Evolutionary conservation across 441 rosid genomes (phyloP), one percentile per base, ranked within the genome.

Genomic region (Bocquillonia castaneifolia): DNA sequence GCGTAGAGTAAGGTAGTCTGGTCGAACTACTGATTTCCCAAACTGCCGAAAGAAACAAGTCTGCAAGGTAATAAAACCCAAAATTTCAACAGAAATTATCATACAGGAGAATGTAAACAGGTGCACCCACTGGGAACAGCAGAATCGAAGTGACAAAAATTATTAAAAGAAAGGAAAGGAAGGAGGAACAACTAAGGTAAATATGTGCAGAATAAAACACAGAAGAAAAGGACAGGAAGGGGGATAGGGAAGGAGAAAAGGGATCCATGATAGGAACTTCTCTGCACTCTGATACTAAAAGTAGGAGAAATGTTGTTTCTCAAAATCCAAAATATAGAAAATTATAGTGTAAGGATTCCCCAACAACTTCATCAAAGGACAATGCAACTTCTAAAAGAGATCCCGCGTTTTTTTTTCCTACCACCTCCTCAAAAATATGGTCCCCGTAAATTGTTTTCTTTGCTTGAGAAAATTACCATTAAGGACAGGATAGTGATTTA

Each of bases 31-130:
- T 17, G 98, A 87, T 32, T 42, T 73, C 62, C 92, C 91, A 67
- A 92, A 92, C 76, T 92, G 98, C 40, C 88, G 83, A 79, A 87
- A 87, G 85, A 90, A 90, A 77, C 96, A 90, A 62, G 84, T 87
- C 96, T 90, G 86, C 77, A 67, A 50, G 63, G 70, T 52, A 64
- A 73, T 17, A 40, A 55, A 52, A 68, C 25, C 32, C 72, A 32
- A 54, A 47, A 78, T 32, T 28, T 64, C 60, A 65, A 59, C 60
- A 25, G 52, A 45, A 61, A 29, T 69, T 53, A 52, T n/a, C 23
- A 45, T 22, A 14, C 22, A 39, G 52, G 44, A 64, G 59, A 34
- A 59, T 52, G 50, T 34, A 56, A 63, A 56, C 23, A 68, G 59
- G 68, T 40, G 26, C 2, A 23, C 29, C 17, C 3, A 20, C 32